Percentiles rank a stretch among this genome's conserved stretches.
Evolutionary conservation across 1,284 basidiomycete genomes (phyloP).

Genomic region (Macrocybe sp.): DNA sequence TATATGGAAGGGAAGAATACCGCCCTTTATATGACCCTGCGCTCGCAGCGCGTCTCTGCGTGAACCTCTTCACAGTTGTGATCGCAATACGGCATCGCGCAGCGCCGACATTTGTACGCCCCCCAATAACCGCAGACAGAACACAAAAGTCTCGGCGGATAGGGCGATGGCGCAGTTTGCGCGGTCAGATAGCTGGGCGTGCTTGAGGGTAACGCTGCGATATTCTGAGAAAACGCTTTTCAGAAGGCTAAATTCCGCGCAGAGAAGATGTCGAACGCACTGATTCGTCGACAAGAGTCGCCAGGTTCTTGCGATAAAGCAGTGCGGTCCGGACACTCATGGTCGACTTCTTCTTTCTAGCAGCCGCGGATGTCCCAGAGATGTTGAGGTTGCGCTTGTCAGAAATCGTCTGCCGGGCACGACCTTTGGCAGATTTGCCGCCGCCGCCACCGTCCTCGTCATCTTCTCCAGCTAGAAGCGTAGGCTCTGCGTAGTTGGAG

Average conservation of each 20-base stretch:
- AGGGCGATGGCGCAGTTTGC: constrained; percentile 26
- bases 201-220: constrained; percentile 45
- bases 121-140: constrained; percentile 39
- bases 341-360: constrained; percentile 72
- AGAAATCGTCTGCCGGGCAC: constrained; percentile 67
- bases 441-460: constrained; percentile 35
- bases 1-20: neutral
- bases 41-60: constrained; percentile 38
- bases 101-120: constrained; percentile 35
- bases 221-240: constrained; percentile 38
- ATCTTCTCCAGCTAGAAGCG: constrained; percentile 37
- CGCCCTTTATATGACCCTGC: constrained; percentile 24
- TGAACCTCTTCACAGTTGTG: constrained; percentile 36
- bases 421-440: constrained; percentile 49
- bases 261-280: constrained; percentile 37
- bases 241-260: neutral
- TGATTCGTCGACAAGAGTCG: constrained; percentile 71
- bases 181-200: constrained; percentile 38
- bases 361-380: constrained; percentile 37
- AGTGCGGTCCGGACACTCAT: constrained; percentile 74
- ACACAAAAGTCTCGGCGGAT: constrained; percentile 35
- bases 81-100: constrained; percentile 38
- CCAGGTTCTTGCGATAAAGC: constrained; percentile 73
- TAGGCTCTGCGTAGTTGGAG: constrained; percentile 72
- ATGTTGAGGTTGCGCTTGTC: constrained; percentile 58